Conservation (phyloP, 192 early-diverging fungal species). For the Mortierella hygrophila region DNA sequence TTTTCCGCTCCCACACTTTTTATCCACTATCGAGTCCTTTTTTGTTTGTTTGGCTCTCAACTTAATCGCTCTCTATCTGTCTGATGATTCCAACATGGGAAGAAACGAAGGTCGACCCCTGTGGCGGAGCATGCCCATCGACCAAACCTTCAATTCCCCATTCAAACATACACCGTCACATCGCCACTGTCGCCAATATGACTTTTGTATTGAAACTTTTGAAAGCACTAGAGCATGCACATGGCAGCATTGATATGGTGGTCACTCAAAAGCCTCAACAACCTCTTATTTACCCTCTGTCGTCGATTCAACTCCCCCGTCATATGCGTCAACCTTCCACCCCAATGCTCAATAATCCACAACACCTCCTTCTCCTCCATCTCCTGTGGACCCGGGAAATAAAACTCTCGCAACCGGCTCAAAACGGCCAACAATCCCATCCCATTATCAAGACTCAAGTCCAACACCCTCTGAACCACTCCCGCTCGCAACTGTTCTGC, state of each 20-base stretch:
- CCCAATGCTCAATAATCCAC: conserved; percentile 18
- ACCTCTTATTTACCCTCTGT: not conserved
- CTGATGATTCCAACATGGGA: too few relatives aligned
- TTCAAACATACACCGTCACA: not conserved
- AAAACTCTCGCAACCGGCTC: not conserved
- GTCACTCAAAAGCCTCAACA: not conserved
- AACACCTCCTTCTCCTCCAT: not conserved
- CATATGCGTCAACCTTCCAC: not conserved
- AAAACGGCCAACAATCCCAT: not conserved
- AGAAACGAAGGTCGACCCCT: not conserved
- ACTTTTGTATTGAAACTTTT: not conserved
- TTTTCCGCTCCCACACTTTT: not conserved
- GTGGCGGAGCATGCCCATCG: not conserved
- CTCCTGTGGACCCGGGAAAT: conserved; percentile 6
- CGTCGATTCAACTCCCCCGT: not conserved
- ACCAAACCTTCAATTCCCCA: not conserved
- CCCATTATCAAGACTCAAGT: not conserved
- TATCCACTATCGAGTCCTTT: not conserved
- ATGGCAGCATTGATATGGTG: not conserved
- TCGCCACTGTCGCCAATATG: not conserved
- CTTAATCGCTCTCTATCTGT: too few relatives aligned
- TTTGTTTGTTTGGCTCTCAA: too few relatives aligned
- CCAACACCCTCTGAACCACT: not conserved
- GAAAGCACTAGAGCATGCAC: not conserved
- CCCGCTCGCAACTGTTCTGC: not conserved